Evolutionary conservation across 2,329 filamentous ascomycete genomes (phyloP).

Genomic region (Epichloe gansuensis): DNA sequence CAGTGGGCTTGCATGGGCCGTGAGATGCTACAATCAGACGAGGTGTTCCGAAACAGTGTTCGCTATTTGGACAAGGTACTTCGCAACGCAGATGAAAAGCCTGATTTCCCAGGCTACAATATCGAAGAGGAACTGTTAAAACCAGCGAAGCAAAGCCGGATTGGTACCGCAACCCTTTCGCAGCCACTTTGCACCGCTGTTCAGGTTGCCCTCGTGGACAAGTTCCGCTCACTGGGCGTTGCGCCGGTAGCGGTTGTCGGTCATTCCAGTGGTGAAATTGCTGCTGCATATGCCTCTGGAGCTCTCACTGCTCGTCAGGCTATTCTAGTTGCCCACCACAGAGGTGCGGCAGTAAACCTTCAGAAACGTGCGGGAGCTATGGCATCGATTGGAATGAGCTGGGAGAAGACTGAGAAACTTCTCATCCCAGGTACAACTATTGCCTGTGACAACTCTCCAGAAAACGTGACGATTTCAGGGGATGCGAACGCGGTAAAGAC

Average conservation of each 20-base stretch:
- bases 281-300: constrained; percentile 19
- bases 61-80: constrained; percentile 1
- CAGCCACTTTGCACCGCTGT: constrained; percentile 43
- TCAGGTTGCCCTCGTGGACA: constrained; percentile 34
- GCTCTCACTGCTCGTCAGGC: constrained; percentile 13
- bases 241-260: constrained; percentile 21
- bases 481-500: constrained; percentile 5
- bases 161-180: no score
- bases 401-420: constrained; percentile 13
- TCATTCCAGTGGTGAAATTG: constrained; percentile 30
- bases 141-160: no score
- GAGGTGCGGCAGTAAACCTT: constrained; percentile 14
- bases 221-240: constrained; percentile 20
- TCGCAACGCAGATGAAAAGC: neutral
- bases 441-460: constrained; percentile 19
- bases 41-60: constrained; percentile 11
- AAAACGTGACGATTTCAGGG: constrained; percentile 18
- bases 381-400: constrained; percentile 23
- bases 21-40: constrained; percentile 8
- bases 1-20: constrained; percentile 32
- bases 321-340: constrained; percentile 22
- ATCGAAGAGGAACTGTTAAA: neutral
- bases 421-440: constrained; percentile 11
- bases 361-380: constrained; percentile 15
- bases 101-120: neutral